These are phyloP conservation scores for Boletus vinaceobasis DNA, from an alignment of 768 basidiomycete genomes.

Conservation along the genomic window DNA sequence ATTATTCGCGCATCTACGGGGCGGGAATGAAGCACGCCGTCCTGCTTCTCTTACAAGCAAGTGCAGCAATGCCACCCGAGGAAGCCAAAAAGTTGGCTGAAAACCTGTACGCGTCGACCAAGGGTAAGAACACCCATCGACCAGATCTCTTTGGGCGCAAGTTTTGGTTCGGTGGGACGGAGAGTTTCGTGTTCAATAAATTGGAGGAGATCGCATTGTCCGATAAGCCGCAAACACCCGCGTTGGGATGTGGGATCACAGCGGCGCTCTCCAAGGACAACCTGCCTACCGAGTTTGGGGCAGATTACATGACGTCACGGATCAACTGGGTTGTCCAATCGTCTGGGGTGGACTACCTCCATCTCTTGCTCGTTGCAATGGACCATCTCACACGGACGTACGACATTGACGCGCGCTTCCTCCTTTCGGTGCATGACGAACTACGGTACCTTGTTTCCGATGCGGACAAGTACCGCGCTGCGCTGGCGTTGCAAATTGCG, in stretches of 20 bases:
- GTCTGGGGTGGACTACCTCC: constrained; percentile 96
- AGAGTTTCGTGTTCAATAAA: constrained; percentile 97
- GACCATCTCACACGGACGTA: constrained; percentile 79
- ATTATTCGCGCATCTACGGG: constrained; percentile 98
- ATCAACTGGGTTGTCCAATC: constrained; percentile 99
- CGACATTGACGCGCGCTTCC: constrained; percentile 84
- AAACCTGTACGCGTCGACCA: constrained; percentile 87
- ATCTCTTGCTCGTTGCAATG: constrained; percentile 95
- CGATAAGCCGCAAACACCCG: constrained; percentile 85
- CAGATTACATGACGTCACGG: constrained; percentile 91
- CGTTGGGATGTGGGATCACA: constrained; percentile 91
- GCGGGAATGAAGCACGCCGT: constrained; percentile 94
- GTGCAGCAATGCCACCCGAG: constrained; percentile 71
- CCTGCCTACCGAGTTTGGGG: constrained; percentile 74
- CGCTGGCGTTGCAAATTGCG: constrained; percentile 89
- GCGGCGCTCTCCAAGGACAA: constrained; percentile 89
- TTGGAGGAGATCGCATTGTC: constrained; percentile 91
- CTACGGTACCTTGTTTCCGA: constrained; percentile 90
- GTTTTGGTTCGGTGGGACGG: constrained; percentile 97
- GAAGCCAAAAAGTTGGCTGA: constrained; percentile 78
- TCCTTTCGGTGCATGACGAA: constrained; percentile 97
- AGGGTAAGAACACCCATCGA: constrained; percentile 84
- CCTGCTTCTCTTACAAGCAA: constrained; percentile 81
- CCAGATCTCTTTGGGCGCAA: constrained; percentile 70
- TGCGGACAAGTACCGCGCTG: constrained; percentile 84